Conservation (phyloP, 2,329 filamentous ascomycete genomes). For the Penicillium corylophilum region DNA sequence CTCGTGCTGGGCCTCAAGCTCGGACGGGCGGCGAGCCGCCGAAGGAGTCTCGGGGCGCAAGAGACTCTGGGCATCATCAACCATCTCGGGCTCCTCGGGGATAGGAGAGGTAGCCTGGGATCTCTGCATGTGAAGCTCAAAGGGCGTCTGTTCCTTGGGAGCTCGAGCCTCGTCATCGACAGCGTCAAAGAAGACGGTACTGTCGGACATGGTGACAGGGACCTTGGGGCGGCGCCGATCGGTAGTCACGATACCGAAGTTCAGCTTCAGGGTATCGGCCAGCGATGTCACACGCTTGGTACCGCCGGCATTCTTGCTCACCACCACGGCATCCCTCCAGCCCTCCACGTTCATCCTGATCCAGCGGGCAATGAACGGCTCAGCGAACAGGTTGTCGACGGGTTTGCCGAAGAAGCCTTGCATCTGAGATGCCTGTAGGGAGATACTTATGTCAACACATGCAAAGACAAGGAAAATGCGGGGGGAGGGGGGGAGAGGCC, state of each 20-base stretch:
- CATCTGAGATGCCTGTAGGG: slow-evolving; percentile 77
- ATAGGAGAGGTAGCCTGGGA: slow-evolving; percentile 17
- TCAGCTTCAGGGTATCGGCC: slow-evolving; percentile 92
- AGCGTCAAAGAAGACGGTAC: slow-evolving; percentile 71
- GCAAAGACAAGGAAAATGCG: slow-evolving; percentile 1
- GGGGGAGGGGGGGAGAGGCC: no score
- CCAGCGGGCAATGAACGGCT: slow-evolving; percentile 93
- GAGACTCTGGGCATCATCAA: slow-evolving; percentile 24
- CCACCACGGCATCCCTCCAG: slow-evolving; percentile 88
- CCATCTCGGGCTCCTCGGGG: slow-evolving; percentile 24
- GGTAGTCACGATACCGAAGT: slow-evolving; percentile 83
- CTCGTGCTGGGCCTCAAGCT: slow-evolving; percentile 49
- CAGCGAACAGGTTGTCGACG: slow-evolving; percentile 94
- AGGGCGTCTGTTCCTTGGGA: slow-evolving; percentile 28
- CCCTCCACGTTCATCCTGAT: slow-evolving; percentile 82
- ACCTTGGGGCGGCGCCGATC: slow-evolving; percentile 55
- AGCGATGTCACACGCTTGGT: slow-evolving; percentile 96
- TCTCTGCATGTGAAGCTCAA: slow-evolving; percentile 28
- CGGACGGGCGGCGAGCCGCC: slow-evolving; percentile 43
- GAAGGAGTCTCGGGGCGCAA: slow-evolving; percentile 39
- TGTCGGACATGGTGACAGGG: slow-evolving; percentile 67
- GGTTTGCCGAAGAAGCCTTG: slow-evolving; percentile 98
- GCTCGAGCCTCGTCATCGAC: slow-evolving; percentile 46
- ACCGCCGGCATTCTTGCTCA: slow-evolving; percentile 96
- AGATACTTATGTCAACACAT: slow-evolving; percentile 14